These are phyloP conservation scores for Solanum stenotomum DNA, from an alignment of 257 asterid species.

Conservation along the genomic window DNA sequence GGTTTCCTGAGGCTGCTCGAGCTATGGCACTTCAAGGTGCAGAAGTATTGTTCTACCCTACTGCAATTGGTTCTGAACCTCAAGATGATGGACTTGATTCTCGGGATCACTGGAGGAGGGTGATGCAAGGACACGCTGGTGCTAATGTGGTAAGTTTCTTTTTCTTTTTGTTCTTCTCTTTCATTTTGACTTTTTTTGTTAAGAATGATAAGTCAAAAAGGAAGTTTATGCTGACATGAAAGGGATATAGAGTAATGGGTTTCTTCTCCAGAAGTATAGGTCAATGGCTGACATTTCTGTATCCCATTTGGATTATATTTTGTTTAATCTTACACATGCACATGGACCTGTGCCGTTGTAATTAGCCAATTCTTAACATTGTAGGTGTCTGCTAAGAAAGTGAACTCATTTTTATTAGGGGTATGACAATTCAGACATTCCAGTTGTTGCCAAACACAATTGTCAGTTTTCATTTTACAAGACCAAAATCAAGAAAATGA, in stretches of 20 bases:
- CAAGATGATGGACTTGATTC: constrained; percentile 92
- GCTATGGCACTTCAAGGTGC: constrained; percentile 99
- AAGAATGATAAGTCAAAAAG: background rate
- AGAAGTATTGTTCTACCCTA: constrained; percentile 86
- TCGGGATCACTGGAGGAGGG: constrained; percentile 94
- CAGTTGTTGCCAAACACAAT: background rate
- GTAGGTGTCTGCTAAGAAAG: background rate
- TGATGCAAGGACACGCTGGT: constrained; percentile 99
- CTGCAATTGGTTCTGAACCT: constrained; percentile 99
- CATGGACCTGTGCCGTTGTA: background rate
- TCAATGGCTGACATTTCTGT: background rate
- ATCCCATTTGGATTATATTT: background rate
- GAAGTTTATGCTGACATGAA: background rate
- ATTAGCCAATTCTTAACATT: background rate
- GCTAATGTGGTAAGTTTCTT: constrained; percentile 65
- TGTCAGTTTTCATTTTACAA: background rate
- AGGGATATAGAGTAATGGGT: background rate
- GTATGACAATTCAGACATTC: background rate
- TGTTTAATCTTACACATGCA: background rate
- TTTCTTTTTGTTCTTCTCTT: constrained; percentile 10
- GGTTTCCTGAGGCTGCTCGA: constrained; percentile 99
- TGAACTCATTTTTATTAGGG: background rate
- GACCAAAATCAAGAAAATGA: background rate
- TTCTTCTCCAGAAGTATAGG: background rate
- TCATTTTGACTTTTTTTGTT: background rate